A percentile compares a stretch with the other conserved stretches of the same genome.
These are phyloP conservation scores for Aspergillus amoenus DNA, from an alignment of 2,329 filamentous ascomycete species.

Conservation along the genomic window DNA sequence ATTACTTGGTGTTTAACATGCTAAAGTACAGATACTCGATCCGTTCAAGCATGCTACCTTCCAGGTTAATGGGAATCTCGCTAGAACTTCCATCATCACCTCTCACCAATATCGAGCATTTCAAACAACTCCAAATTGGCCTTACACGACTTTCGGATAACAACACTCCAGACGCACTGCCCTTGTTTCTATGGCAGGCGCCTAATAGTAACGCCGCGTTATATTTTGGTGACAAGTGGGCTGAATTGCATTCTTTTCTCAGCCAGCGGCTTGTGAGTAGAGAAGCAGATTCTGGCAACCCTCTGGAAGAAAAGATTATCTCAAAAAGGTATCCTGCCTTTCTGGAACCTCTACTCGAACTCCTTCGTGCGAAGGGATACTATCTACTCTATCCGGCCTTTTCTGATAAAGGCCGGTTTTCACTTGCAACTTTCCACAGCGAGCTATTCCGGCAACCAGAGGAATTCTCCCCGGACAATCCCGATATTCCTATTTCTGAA, in stretches of 20 bases:
- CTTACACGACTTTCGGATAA: neutral
- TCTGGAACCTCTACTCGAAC: slow-evolving; percentile 74
- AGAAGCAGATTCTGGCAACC: slow-evolving; percentile 17
- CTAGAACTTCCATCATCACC: slow-evolving; percentile 65
- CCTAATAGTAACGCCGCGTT: slow-evolving; percentile 80
- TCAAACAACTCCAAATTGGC: slow-evolving; percentile 48
- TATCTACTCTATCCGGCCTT: slow-evolving; percentile 74
- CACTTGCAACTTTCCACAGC: slow-evolving; percentile 71
- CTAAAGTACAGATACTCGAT: slow-evolving; percentile 75
- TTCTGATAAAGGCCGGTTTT: slow-evolving; percentile 43
- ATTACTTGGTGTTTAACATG: slow-evolving; percentile 77
- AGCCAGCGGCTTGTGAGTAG: slow-evolving; percentile 56
- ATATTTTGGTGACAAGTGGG: slow-evolving; percentile 83
- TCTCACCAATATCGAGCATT: slow-evolving; percentile 58
- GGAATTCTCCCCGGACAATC: slow-evolving; percentile 47
- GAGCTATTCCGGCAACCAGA: slow-evolving; percentile 74
- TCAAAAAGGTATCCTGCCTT: slow-evolving; percentile 70
- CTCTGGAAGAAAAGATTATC: slow-evolving; percentile 53
- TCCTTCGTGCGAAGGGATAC: slow-evolving; percentile 75
- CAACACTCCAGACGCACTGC: slow-evolving; percentile 33
- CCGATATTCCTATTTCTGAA: slow-evolving; percentile 18
- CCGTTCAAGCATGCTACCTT: slow-evolving; percentile 44
- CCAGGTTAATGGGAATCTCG: slow-evolving; percentile 72
- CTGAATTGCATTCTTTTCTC: slow-evolving; percentile 78
- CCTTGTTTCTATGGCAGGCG: slow-evolving; percentile 79